phyloP scores from a whole-genome alignment of 306 rosid genomes.

The Hylodesmum podocarpum region DNA sequence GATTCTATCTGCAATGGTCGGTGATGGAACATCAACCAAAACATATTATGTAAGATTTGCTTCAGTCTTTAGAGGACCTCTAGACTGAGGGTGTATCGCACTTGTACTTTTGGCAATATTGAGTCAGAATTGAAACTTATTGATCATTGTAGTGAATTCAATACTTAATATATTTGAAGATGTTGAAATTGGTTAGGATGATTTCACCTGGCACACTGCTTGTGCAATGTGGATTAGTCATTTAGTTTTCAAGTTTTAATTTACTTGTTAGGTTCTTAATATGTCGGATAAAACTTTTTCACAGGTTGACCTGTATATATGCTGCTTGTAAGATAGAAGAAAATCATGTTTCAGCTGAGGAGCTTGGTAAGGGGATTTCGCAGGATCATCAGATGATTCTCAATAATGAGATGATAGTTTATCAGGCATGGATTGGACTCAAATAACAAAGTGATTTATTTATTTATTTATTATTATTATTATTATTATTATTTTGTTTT shows the following conservation, averaged over 20 bases:
- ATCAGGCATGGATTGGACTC: conserved; percentile 90
- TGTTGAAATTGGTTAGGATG: conserved; percentile 15
- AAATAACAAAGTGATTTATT: conserved; percentile 23
- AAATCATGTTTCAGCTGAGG: conserved; percentile 99
- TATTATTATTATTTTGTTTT: no score
- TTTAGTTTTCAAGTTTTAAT: background rate
- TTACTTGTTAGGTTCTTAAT: conserved; percentile 4
- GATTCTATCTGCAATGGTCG: conserved; percentile 91
- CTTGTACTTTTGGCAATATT: background rate
- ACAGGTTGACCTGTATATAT: conserved; percentile 97
- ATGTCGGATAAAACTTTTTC: conserved; percentile 17
- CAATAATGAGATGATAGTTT: conserved; percentile 97
- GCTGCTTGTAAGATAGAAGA: conserved; percentile 99
- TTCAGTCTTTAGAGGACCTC: background rate
- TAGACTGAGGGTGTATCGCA: background rate
- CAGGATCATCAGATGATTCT: conserved; percentile 99
- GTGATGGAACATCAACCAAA: conserved; percentile 97
- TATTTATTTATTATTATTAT: background rate
- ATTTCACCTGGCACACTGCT: conserved; percentile 15
- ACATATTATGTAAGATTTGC: conserved; percentile 74
- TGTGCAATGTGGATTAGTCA: conserved; percentile 7
- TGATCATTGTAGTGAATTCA: conserved; percentile 22
- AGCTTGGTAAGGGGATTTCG: conserved; percentile 98
- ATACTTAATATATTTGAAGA: conserved; percentile 1
- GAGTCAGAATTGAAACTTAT: conserved; percentile 11